These are phyloP conservation scores for Ophiostoma sp. DNA, from an alignment of 2,329 filamentous ascomycete genomes.

Conservation along the genomic window DNA sequence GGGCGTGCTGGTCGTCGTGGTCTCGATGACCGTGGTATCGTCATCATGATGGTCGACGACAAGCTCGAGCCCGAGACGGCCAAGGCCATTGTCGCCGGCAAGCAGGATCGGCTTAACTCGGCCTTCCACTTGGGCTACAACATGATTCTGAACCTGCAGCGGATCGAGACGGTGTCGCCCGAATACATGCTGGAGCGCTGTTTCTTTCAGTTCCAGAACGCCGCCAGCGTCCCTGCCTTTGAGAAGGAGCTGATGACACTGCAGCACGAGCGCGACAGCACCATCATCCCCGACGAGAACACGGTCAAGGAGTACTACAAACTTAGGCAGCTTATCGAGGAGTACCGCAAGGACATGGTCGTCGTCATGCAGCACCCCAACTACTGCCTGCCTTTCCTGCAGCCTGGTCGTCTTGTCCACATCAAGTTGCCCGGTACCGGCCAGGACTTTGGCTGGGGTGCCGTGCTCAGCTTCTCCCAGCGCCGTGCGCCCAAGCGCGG, in stretches of 20 bases:
- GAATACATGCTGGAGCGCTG: conserved; percentile 99
- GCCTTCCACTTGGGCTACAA: conserved; percentile 98
- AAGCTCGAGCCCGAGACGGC: conserved; percentile 94
- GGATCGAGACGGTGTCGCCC: conserved; percentile 98
- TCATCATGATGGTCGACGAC: conserved; percentile 99
- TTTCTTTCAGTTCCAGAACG: conserved; percentile 98
- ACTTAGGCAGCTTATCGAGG: conserved; percentile 78
- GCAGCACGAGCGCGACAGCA: conserved; percentile 70
- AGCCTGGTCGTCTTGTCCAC: conserved; percentile 82
- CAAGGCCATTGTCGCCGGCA: conserved; percentile 91
- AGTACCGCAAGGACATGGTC: conserved; percentile 85
- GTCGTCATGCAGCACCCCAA: conserved; percentile 89
- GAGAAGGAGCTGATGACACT: conserved; percentile 81
- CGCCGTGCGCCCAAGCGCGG: conserved; percentile 64
- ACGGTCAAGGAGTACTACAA: conserved; percentile 95
- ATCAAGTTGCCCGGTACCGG: conserved; percentile 74
- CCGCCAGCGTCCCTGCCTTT: conserved; percentile 76
- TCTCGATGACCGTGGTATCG: conserved; percentile 94
- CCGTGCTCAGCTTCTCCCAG: conserved; percentile 71
- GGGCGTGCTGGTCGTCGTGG: conserved; percentile 95
- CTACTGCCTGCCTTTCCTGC: conserved; percentile 80
- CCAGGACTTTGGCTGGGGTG: conserved; percentile 91
- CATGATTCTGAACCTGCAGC: conserved; percentile 95
- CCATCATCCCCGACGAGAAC: conserved; percentile 80
- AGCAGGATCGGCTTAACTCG: conserved; percentile 96